Evolutionary conservation across 192 early-diverging fungal genomes (phyloP).

Genomic region (Coemansia sp.): DNA sequence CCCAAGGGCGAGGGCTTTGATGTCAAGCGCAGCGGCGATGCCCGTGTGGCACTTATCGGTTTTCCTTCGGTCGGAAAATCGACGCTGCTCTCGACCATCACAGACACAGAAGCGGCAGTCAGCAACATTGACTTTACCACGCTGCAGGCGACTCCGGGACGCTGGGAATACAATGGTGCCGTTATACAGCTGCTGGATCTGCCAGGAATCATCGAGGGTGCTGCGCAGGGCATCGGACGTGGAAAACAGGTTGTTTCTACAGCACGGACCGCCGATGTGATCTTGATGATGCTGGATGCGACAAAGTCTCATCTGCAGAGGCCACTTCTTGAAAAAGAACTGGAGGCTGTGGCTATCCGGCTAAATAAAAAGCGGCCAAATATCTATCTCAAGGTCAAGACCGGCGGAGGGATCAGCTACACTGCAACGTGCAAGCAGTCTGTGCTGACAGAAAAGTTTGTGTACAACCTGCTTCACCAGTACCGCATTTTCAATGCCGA

Average conservation of each 20-base stretch:
- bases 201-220: constrained; percentile 98
- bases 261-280: constrained; percentile 92
- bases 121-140: constrained; percentile 96
- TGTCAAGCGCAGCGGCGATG: constrained; percentile 96
- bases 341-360: constrained; percentile 95
- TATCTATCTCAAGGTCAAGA: constrained; percentile 97
- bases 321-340: constrained; percentile 82
- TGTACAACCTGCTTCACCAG: constrained; percentile 91
- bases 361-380: constrained; percentile 86
- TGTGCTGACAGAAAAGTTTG: constrained; percentile 84
- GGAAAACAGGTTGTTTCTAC: constrained; percentile 98
- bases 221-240: constrained; percentile 95
- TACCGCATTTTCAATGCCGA: constrained; percentile 99
- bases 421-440: constrained; percentile 89
- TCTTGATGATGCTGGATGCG: constrained; percentile 98
- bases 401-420: constrained; percentile 94
- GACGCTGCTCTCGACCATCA: constrained; percentile 89
- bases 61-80: constrained; percentile 99
- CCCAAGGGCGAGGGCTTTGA: constrained; percentile 91
- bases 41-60: constrained; percentile 90
- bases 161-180: constrained; percentile 93
- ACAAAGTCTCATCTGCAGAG: constrained; percentile 87
- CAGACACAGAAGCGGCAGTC: constrained; percentile 87
- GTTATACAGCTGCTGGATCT: constrained; percentile 97
- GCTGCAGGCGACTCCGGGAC: constrained; percentile 91